phyloP scores from a whole-genome alignment of 2,329 filamentous ascomycete species.

The Colletotrichum nymphaeae region DNA sequence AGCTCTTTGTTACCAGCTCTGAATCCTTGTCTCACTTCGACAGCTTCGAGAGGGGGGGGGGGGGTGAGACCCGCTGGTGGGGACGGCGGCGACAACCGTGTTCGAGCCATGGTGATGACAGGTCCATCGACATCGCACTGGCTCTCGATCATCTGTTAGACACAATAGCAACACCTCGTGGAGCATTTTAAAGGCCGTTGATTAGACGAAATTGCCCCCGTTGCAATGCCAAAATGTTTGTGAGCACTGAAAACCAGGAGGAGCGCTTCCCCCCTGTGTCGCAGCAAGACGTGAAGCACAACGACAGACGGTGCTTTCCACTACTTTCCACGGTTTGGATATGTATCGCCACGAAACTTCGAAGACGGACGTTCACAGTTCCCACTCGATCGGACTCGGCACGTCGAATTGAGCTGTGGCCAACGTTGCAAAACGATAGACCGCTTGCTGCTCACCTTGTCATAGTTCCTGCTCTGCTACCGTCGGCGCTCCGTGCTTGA shows the following conservation, averaged over 20 bases:
- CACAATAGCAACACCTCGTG: neutral
- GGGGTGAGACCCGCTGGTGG: neutral
- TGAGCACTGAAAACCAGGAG: too few species aligned
- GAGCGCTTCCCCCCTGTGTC: neutral
- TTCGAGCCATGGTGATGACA: neutral
- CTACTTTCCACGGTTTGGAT: neutral
- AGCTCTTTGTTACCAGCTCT: conserved; percentile 7
- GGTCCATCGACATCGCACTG: conserved; percentile 5
- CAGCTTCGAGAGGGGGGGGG: conserved; percentile 2
- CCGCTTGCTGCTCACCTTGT: conserved; percentile 1
- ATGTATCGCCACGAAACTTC: neutral
- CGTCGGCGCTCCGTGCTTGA: neutral
- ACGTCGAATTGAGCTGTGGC: conserved; percentile 18
- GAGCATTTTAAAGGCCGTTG: neutral
- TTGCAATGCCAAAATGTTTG: neutral
- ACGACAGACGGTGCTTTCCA: neutral
- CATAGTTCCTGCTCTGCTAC: neutral
- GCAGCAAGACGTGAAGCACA: neutral
- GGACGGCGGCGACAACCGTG: neutral
- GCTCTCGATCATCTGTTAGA: conserved; percentile 6
- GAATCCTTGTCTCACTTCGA: conserved; percentile 15
- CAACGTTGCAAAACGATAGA: conserved; percentile 6
- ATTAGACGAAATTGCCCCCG: neutral
- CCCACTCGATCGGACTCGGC: conserved; percentile 10
- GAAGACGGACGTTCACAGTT: neutral